Evolutionary conservation across 306 rosid genomes (phyloP).

Genomic region (Lablab purpureus): DNA sequence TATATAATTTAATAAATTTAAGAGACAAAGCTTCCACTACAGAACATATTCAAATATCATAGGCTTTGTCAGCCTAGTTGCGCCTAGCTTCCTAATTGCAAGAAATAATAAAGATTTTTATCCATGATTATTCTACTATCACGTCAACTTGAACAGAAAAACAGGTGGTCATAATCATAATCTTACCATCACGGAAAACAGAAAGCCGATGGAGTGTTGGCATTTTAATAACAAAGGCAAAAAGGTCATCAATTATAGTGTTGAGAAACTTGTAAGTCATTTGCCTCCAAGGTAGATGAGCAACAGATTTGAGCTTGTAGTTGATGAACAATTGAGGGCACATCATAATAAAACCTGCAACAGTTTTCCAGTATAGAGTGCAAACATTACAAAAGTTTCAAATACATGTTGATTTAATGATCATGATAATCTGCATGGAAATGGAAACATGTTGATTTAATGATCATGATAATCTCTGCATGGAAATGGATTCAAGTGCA

Average conservation of each 20-base stretch:
- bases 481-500: neutral
- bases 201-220: constrained; percentile 95
- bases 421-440: neutral
- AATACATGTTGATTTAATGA: constrained; percentile 13
- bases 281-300: constrained; percentile 99
- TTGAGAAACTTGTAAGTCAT: constrained; percentile 99
- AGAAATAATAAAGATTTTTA: neutral
- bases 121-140: neutral
- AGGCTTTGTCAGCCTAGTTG: neutral
- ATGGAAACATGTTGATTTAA: constrained; percentile 17
- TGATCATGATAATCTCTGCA: neutral
- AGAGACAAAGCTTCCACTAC: constrained; percentile 10
- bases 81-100: neutral
- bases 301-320: constrained; percentile 97
- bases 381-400: constrained; percentile 21
- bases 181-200: constrained; percentile 98
- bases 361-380: constrained; percentile 42
- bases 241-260: constrained; percentile 96
- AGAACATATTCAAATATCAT: neutral
- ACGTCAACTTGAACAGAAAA: constrained; percentile 13
- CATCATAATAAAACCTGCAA: constrained; percentile 96
- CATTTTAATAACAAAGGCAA: constrained; percentile 99
- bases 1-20: neutral
- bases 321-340: constrained; percentile 98
- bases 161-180: constrained; percentile 26